Percentiles rank a stretch among this genome's conserved stretches.
Conservation (phyloP, 1,284 basidiomycete species). For the Abortiporus biennis region DNA sequence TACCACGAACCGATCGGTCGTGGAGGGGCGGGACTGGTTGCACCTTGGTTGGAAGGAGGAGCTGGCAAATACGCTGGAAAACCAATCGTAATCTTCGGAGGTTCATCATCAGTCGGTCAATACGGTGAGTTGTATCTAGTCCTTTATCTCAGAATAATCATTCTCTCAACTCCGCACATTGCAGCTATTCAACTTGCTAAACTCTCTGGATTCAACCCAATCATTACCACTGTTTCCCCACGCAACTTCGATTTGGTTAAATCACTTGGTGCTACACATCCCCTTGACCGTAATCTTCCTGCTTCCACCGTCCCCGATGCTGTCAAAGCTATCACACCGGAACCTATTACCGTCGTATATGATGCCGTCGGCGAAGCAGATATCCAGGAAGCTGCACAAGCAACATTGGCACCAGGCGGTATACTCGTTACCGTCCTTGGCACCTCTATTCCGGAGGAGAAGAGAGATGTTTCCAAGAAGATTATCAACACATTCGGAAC, state of each 20-base stretch:
- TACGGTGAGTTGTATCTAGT: slow-evolving; percentile 16
- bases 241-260: slow-evolving; percentile 36
- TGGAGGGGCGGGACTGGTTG: slow-evolving; percentile 9
- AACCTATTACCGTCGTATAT: slow-evolving; percentile 9
- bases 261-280: slow-evolving; percentile 42
- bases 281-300: slow-evolving; percentile 24
- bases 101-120: slow-evolving; percentile 28
- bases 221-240: slow-evolving; percentile 41
- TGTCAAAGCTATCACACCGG: slow-evolving; percentile 8
- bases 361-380: slow-evolving; percentile 8
- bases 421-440: slow-evolving; percentile 4
- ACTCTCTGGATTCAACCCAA: slow-evolving; percentile 41
- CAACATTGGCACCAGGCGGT: slow-evolving; percentile 9
- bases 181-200: slow-evolving; percentile 37
- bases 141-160: background rate
- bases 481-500: slow-evolving; percentile 1
- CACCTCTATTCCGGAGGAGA: slow-evolving; percentile 1
- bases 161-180: background rate
- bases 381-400: slow-evolving; percentile 9
- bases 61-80: slow-evolving; percentile 21
- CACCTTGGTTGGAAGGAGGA: slow-evolving; percentile 13
- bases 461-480: background rate
- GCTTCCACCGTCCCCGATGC: background rate
- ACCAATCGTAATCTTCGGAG: slow-evolving; percentile 27
- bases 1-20: slow-evolving; percentile 12